A percentile compares a stretch with the other conserved stretches of the same genome.
Conservation (phyloP, 305 asterid genomes). For the Withania somnifera region DNA sequence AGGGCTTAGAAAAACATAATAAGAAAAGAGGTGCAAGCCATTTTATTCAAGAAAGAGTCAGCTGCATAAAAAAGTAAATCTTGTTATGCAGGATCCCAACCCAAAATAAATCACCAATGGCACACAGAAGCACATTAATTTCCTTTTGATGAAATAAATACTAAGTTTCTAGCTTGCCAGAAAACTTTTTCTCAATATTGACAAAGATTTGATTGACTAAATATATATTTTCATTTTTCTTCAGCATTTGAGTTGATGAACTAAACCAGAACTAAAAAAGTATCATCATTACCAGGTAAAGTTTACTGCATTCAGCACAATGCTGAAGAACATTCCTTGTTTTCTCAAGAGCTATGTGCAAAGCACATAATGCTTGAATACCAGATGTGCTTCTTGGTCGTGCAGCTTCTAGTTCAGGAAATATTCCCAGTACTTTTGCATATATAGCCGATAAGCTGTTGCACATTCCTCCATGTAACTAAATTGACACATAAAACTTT, state of each 20-base stretch:
- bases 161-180: neutral
- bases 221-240: no score
- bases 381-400: conserved; percentile 98
- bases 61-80: neutral
- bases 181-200: neutral
- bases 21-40: neutral
- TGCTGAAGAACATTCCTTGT: conserved; percentile 88
- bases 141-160: neutral
- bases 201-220: no score
- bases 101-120: neutral
- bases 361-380: conserved; percentile 91
- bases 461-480: conserved; percentile 98
- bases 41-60: neutral
- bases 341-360: conserved; percentile 99
- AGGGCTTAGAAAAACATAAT: no score
- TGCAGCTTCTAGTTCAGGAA: conserved; percentile 93
- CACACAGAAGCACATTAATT: neutral
- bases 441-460: conserved; percentile 61
- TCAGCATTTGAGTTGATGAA: no score
- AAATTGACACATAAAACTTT: conserved; percentile 20
- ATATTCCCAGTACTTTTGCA: conserved; percentile 69
- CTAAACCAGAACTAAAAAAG: neutral
- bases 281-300: conserved; percentile 62
- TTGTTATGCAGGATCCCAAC: neutral
- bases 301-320: conserved; percentile 94